phyloP scores from a whole-genome alignment of 441 rosid genomes.

The Populus hybrid region DNA sequence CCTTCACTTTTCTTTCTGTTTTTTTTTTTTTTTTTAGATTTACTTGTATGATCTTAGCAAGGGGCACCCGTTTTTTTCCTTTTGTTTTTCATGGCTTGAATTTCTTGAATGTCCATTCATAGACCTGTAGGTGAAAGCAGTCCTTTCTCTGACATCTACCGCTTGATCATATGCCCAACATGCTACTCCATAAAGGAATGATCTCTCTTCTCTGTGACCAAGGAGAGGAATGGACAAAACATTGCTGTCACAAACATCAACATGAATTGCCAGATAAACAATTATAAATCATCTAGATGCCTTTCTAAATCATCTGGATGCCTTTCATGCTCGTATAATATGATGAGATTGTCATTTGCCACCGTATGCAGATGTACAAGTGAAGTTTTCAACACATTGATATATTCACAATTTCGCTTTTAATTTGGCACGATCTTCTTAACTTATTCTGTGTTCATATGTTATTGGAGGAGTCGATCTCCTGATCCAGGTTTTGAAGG shows the following conservation, averaged over 20 bases:
- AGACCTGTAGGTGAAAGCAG: background rate
- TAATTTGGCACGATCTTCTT: background rate
- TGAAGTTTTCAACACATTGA: slow-evolving; percentile 9
- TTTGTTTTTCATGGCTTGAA: background rate
- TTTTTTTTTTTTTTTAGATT: background rate
- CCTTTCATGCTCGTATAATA: background rate
- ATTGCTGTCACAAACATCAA: slow-evolving; percentile 13
- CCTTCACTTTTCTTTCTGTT: background rate
- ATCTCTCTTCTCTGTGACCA: too few species aligned
- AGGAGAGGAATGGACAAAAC: background rate
- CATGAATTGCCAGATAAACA: slow-evolving; percentile 11
- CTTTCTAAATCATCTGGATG: too few species aligned
- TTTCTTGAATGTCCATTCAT: background rate
- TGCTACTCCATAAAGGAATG: too few species aligned
- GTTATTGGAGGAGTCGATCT: too few species aligned
- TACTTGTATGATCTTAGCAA: background rate
- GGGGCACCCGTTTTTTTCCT: background rate
- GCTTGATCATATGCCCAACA: background rate
- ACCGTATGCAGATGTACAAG: slow-evolving; percentile 2
- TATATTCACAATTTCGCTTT: background rate
- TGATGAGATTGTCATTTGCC: slow-evolving; percentile 12
- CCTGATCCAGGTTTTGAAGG: too few species aligned
- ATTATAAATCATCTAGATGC: too few species aligned
- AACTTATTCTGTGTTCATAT: too few species aligned
- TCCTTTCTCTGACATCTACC: background rate